These are phyloP conservation scores for Pilatotrama ljubarskyi DNA, from an alignment of 768 basidiomycete genomes.

Conservation along the genomic window DNA sequence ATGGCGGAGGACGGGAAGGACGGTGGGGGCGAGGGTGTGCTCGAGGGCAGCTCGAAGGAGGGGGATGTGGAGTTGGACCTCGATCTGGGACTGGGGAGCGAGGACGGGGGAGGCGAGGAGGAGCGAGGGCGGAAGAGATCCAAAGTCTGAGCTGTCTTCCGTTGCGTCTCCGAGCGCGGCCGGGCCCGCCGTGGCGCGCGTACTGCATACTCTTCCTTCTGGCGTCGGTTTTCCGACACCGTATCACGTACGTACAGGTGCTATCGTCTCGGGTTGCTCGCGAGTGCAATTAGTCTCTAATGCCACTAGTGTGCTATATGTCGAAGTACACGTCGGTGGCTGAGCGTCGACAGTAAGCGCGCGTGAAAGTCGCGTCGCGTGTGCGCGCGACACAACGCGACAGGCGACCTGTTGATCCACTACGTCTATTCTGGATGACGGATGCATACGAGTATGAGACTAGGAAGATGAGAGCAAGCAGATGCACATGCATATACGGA, in stretches of 20 bases:
- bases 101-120: background rate
- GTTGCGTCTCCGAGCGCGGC: background rate
- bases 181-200: background rate
- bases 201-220: background rate
- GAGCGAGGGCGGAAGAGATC: slow-evolving; percentile 5
- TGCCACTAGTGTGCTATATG: background rate
- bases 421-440: too few species aligned
- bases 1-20: background rate
- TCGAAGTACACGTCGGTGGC: too few species aligned
- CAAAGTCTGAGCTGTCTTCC: background rate
- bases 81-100: background rate
- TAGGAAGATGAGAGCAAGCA: too few species aligned
- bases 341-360: too few species aligned
- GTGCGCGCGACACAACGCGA: too few species aligned
- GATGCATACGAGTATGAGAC: too few species aligned
- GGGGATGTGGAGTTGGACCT: background rate
- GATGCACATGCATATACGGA: background rate
- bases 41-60: background rate
- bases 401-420: too few species aligned
- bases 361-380: too few species aligned
- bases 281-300: background rate
- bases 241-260: background rate
- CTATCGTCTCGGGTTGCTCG: background rate
- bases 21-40: background rate
- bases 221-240: background rate